Evolutionary conservation across 2,329 filamentous ascomycete genomes (phyloP).

Genomic region (Neospermospora avenae): DNA sequence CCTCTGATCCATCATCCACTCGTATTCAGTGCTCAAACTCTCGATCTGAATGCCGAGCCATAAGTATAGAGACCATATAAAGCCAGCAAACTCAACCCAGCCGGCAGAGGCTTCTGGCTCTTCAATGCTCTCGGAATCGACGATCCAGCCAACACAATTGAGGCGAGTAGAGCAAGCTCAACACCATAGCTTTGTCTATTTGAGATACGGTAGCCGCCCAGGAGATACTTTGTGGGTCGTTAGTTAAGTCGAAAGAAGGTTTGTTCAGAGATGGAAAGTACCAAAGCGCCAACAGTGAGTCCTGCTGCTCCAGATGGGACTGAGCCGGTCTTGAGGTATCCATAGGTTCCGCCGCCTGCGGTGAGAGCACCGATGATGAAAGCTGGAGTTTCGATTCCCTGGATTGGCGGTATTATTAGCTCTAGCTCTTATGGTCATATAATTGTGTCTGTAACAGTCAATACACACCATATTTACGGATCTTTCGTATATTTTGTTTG

Average conservation of each 20-base stretch:
- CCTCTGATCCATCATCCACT: background rate
- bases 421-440: background rate
- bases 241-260: background rate
- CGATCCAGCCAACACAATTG: constrained; percentile 76
- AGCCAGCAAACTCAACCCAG: constrained; percentile 74
- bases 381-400: constrained; percentile 58
- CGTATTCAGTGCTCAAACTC: background rate
- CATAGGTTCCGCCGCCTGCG: constrained; percentile 80
- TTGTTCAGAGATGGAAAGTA: constrained; percentile 33
- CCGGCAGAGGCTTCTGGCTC: constrained; percentile 78
- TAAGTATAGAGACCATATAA: constrained; percentile 77
- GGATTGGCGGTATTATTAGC: background rate
- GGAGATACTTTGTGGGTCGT: constrained; percentile 48
- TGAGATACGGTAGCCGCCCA: constrained; percentile 79
- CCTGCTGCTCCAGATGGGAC: constrained; percentile 85
- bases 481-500: background rate
- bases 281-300: constrained; percentile 70
- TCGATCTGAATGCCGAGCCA: constrained; percentile 58
- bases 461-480: constrained; percentile 27
- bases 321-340: constrained; percentile 81
- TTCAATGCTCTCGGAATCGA: constrained; percentile 85
- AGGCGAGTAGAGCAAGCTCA: constrained; percentile 86
- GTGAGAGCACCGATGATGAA: constrained; percentile 78
- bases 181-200: constrained; percentile 75
- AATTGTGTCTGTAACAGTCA: background rate